Percentiles rank a stretch among this genome's conserved stretches.
phyloP scores from a whole-genome alignment of 345 rosid genomes.

The Psidium guajava region DNA sequence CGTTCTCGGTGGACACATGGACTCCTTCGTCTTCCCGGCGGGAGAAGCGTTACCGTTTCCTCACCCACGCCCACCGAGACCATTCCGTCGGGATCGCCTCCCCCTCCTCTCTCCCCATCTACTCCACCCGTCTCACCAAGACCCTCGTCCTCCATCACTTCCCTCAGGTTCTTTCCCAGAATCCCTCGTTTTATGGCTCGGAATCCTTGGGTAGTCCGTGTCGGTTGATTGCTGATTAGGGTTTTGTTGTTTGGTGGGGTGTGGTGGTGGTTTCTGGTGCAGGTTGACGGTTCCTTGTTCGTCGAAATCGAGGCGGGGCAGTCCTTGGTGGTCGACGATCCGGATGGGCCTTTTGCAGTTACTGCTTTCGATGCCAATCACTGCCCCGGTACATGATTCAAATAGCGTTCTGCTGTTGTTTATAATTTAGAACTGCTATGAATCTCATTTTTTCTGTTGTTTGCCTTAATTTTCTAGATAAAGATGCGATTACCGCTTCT shows the following conservation, averaged over 20 bases:
- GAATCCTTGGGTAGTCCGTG: background rate
- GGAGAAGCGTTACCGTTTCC: constrained; percentile 74
- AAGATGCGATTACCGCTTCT: background rate
- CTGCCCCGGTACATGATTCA: constrained; percentile 38
- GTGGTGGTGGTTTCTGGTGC: background rate
- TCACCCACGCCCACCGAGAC: constrained; percentile 79
- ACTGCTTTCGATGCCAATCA: constrained; percentile 83
- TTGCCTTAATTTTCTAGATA: background rate
- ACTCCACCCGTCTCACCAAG: constrained; percentile 55
- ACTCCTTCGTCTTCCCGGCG: constrained; percentile 32
- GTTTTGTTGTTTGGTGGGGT: background rate
- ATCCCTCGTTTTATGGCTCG: background rate
- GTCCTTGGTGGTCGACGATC: constrained; percentile 40
- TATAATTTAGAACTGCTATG: background rate
- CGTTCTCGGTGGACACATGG: constrained; percentile 82
- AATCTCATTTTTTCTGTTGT: background rate
- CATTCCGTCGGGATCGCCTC: constrained; percentile 54
- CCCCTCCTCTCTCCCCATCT: constrained; percentile 46
- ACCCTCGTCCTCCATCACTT: constrained; percentile 42
- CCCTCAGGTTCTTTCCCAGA: constrained; percentile 30
- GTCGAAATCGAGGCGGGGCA: constrained; percentile 56
- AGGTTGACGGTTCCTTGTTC: constrained; percentile 57
- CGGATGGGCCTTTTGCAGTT: constrained; percentile 47
- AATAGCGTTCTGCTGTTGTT: no score
- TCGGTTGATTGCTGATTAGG: background rate